These are phyloP conservation scores for Umbelopsis sp. DNA, from an alignment of 371 early-diverging fungal genomes.

Conservation along the genomic window DNA sequence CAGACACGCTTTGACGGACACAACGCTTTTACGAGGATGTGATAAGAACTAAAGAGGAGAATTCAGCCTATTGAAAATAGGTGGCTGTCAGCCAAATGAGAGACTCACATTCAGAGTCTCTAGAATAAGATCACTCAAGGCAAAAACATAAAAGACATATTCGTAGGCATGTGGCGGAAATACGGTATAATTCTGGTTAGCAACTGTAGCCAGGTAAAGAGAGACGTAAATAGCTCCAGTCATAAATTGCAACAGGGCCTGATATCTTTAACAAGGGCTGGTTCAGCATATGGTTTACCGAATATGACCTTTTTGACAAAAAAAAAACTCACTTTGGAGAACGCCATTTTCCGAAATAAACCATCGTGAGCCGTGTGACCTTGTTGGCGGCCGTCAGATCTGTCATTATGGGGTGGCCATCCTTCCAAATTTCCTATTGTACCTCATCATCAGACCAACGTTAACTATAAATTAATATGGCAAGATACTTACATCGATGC, in stretches of 20 bases:
- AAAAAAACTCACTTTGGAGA: constrained; percentile 4
- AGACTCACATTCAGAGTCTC: constrained; percentile 30
- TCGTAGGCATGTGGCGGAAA: constrained; percentile 32
- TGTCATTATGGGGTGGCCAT: neutral
- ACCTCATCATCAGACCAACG: neutral
- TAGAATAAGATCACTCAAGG: constrained; percentile 36
- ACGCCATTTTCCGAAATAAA: constrained; percentile 14
- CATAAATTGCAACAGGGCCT: constrained; percentile 28
- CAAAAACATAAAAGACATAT: constrained; percentile 44
- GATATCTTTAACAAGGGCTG: constrained; percentile 28
- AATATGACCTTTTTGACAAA: too few relatives aligned
- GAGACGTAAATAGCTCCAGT: constrained; percentile 33
- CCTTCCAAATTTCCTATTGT: neutral
- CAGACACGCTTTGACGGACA: neutral
- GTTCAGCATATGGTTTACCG: neutral
- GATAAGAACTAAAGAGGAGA: neutral
- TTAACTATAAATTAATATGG: neutral
- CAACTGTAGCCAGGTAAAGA: constrained; percentile 37
- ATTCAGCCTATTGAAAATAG: neutral
- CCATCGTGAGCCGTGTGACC: neutral
- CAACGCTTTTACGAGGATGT: neutral
- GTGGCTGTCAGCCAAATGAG: neutral
- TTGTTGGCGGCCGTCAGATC: neutral
- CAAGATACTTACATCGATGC: neutral
- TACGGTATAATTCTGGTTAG: constrained; percentile 38